Evolutionary conservation across 78 protist genomes (phyloP).

Genomic region (Isochrysis galbana): DNA sequence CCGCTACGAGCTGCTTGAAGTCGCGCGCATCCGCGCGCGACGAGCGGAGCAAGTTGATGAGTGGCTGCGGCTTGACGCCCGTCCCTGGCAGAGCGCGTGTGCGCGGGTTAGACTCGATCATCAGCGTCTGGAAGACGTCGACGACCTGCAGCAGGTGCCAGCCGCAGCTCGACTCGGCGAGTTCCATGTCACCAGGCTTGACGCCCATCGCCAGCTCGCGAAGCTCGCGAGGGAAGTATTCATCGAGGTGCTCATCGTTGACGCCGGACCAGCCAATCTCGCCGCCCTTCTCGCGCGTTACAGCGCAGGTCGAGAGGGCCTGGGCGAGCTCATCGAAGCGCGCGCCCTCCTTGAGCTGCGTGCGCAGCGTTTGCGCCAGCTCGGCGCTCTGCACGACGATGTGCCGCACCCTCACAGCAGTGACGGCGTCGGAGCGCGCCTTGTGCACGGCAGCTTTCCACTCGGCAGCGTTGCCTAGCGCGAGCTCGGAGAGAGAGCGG

Average conservation of each 20-base stretch:
- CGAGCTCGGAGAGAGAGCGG: neutral
- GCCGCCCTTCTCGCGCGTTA: slow-evolving; percentile 7
- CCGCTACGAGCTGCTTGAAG: neutral
- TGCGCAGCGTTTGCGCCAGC: neutral
- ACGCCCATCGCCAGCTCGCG: neutral
- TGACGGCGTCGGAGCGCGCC: neutral
- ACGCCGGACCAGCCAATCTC: neutral
- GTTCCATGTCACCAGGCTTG: neutral
- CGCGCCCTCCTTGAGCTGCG: neutral
- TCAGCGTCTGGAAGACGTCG: neutral
- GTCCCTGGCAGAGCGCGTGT: neutral
- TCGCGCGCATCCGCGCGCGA: neutral
- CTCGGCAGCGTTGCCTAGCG: neutral
- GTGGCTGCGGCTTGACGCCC: neutral
- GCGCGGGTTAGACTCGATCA: neutral
- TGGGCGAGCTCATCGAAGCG: neutral
- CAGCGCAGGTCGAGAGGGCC: neutral
- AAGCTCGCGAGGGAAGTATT: neutral
- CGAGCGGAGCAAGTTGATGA: neutral
- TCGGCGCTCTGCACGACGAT: neutral
- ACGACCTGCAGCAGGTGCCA: neutral
- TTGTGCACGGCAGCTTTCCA: neutral
- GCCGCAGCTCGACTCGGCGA: neutral
- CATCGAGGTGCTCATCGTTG: neutral
- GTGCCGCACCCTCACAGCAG: neutral